Evolutionary conservation across 73 alveolate genomes (phyloP).

Genomic region (Loxodes magnus): DNA sequence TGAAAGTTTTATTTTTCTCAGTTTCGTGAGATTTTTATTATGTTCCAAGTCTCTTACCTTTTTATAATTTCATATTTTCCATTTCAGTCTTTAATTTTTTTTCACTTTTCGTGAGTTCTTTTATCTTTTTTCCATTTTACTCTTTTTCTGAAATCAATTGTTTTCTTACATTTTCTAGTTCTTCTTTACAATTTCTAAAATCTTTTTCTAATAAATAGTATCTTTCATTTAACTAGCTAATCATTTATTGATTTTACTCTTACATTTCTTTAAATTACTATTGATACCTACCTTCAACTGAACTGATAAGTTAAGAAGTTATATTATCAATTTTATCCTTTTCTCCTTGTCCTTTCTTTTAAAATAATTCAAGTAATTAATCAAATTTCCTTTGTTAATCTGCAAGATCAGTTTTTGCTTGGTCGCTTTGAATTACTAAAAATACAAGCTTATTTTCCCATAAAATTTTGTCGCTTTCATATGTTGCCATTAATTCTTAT

Average conservation of each 20-base stretch:
- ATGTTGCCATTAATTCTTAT: neutral
- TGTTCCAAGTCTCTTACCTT: constrained; percentile 73
- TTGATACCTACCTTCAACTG: constrained; percentile 71
- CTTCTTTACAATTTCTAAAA: constrained; percentile 59
- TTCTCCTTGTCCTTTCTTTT: constrained; percentile 60
- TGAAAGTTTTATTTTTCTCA: constrained; percentile 71
- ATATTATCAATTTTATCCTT: constrained; percentile 57
- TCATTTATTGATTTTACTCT: constrained; percentile 39
- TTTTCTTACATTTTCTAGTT: constrained; percentile 57
- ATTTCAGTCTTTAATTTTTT: constrained; percentile 59
- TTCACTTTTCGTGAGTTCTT: constrained; percentile 61
- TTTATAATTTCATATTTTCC: constrained; percentile 41
- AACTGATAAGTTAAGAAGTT: constrained; percentile 32
- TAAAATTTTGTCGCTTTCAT: constrained; percentile 7
- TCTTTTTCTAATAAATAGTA: constrained; percentile 75
- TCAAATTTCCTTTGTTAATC: constrained; percentile 77
- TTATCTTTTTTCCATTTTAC: constrained; percentile 64
- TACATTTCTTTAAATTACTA: constrained; percentile 72
- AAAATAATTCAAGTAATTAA: constrained; percentile 65
- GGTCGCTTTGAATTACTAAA: constrained; percentile 6
- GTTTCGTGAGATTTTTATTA: constrained; percentile 49
- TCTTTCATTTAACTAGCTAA: constrained; percentile 11
- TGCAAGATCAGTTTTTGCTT: constrained; percentile 65
- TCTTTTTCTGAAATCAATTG: constrained; percentile 61
- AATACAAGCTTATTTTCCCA: constrained; percentile 10